A percentile compares a stretch with the other conserved stretches of the same genome.
phyloP scores from a whole-genome alignment of 2,329 filamentous ascomycete genomes.

The Cephalotrichum gorgonifer region DNA sequence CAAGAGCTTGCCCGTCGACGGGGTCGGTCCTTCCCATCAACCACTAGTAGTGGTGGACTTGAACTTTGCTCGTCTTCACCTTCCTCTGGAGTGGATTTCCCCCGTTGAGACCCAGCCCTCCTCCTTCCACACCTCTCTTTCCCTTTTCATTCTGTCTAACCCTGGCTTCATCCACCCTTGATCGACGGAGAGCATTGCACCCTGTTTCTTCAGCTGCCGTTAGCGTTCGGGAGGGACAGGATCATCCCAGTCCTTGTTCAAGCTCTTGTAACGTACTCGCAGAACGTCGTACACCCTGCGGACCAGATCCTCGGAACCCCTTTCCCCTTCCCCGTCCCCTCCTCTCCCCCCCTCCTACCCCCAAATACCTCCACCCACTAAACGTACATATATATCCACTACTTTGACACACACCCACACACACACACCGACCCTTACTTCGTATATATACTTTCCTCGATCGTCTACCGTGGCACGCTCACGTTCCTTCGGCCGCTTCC shows the following conservation, averaged over 20 bases:
- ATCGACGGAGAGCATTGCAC: not conserved
- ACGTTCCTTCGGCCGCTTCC: not conserved
- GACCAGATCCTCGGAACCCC: conserved; percentile 3
- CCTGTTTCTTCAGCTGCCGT: not conserved
- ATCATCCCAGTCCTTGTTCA: not conserved
- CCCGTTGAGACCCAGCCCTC: not conserved
- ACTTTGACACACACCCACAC: not conserved
- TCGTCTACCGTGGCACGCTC: not conserved
- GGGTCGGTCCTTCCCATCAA: not conserved
- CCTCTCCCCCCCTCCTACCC: not conserved
- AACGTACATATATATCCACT: conserved; percentile 4
- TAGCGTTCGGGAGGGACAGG: not conserved
- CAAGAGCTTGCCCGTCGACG: too few relatives aligned
- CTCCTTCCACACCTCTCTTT: not conserved
- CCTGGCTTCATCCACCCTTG: not conserved
- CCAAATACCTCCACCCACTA: too few relatives aligned
- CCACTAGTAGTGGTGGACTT: not conserved
- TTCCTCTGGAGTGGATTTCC: too few relatives aligned
- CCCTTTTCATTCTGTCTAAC: not conserved
- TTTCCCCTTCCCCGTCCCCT: not conserved
- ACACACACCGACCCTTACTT: not conserved
- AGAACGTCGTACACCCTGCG: conserved; percentile 5
- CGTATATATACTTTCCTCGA: conserved; percentile 1
- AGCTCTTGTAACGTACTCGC: not conserved
- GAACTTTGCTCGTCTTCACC: too few relatives aligned